Evolutionary conservation across 2,329 filamentous ascomycete species (phyloP), one percentile per base, ranked within the genome.

Genomic region (Fusarium palustre): DNA sequence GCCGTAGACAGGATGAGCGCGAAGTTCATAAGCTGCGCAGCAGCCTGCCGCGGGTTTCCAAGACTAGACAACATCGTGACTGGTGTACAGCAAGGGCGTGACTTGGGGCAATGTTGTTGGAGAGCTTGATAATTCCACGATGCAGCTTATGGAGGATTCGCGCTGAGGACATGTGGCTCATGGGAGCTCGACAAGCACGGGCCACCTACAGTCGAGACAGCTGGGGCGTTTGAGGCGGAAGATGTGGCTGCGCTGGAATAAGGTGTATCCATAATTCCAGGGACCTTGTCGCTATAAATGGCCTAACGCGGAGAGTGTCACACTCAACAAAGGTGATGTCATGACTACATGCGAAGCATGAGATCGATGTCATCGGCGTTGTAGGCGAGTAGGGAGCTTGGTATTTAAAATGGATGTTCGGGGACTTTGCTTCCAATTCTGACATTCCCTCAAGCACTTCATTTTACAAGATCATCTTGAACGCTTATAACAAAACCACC

Each of bases 1-100:
- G 94, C 94, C 2, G 93, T 96, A 12, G 91, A 94, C 52, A 97
- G 88, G 66, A 97, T 93, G 68, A 97, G 88, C 59, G 90, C 93
- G 79, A 97, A 97, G 82, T 97, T 97, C 77, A 97, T 88, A 72
- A 95, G 81, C 84, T 97, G 93, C 49, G 89, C 86, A 74, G 93
- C 90, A 56, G 92, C 86, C 79, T 97, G 93, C 80, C 94, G 91
- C 70, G 92, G 91, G 80, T 93, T 94, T 63, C 85, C 82, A 69
- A 97, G 84, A 69, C 85, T 82, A 45, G 90, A 88, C 69, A 95
- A 76, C 92, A 94, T 94, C 61, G 45, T 45, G 57, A 25, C 30
- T 36, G 34, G 25, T 59, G 42, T 36, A 52, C 36, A 55, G 43
- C 24, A 42, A 47, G 20, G 39, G 47, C 15, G 28, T 33, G 20